A percentile compares a stretch with the other conserved stretches of the same genome.
Conservation (phyloP, 306 rosid genomes). For the Dalbergia cultrata region DNA sequence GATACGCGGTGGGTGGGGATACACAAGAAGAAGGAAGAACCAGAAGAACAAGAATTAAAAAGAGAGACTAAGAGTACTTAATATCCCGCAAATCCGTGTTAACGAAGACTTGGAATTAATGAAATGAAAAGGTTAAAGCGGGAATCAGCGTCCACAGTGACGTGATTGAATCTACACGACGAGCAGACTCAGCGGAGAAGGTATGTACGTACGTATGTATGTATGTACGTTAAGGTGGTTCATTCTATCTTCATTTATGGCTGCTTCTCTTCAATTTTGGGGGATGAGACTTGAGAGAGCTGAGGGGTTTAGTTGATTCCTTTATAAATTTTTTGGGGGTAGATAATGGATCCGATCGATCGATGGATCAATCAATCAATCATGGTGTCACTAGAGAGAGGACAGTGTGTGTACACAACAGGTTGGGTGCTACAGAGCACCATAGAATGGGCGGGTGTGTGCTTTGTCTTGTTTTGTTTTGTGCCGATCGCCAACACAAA, state of each 20-base stretch:
- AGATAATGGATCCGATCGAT: constrained; percentile 31
- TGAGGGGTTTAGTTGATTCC: neutral
- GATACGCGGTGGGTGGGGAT: constrained; percentile 16
- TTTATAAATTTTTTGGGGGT: neutral
- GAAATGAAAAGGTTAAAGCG: neutral
- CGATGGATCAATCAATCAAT: neutral
- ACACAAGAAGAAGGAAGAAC: neutral
- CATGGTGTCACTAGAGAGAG: neutral
- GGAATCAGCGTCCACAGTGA: constrained; percentile 14
- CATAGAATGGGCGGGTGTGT: neutral
- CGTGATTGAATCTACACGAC: constrained; percentile 27
- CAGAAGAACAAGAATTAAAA: neutral
- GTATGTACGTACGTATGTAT: no score
- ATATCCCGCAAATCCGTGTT: constrained; percentile 36
- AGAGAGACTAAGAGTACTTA: neutral
- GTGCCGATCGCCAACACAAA: constrained; percentile 44
- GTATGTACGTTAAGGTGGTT: no score
- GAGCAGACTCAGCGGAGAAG: neutral
- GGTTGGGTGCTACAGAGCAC: constrained; percentile 10
- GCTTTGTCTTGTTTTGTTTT: neutral
- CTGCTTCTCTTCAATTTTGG: neutral
- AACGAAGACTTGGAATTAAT: constrained; percentile 22
- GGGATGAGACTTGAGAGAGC: neutral
- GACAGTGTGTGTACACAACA: constrained; percentile 14
- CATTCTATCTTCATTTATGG: neutral